phyloP scores from a whole-genome alignment of 306 rosid species.

The Lotus japonicus region DNA sequence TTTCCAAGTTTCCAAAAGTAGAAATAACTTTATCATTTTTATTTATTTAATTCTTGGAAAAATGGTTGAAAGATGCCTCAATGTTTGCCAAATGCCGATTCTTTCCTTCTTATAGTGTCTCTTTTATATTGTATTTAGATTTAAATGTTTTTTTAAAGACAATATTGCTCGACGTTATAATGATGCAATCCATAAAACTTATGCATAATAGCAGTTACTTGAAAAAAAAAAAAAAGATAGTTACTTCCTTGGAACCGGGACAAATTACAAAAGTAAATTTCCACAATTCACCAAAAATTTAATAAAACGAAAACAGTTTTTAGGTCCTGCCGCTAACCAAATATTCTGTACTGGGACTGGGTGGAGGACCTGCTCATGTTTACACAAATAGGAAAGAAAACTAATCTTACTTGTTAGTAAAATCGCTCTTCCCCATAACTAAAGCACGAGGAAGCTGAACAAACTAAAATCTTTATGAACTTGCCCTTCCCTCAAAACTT shows the following conservation, averaged over 20 bases:
- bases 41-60: too few species aligned
- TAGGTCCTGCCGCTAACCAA: background rate
- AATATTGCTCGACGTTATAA: too few species aligned
- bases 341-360: background rate
- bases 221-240: too few species aligned
- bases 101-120: too few species aligned
- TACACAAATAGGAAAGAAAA: conserved; percentile 6
- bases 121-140: too few species aligned
- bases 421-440: conserved; percentile 18
- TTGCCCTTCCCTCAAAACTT: conserved; percentile 21
- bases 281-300: background rate
- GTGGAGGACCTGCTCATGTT: conserved; percentile 10
- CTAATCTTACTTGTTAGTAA: conserved; percentile 14
- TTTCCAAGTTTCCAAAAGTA: too few species aligned
- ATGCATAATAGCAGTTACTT: background rate
- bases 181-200: too few species aligned
- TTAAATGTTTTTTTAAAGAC: too few species aligned
- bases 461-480: conserved; percentile 24
- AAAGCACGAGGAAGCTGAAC: conserved; percentile 22
- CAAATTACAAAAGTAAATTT: conserved; percentile 3
- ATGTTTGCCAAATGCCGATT: too few species aligned
- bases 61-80: too few species aligned
- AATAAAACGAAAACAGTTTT: conserved; percentile 11
- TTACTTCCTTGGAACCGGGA: background rate
- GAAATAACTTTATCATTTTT: too few species aligned